Evolutionary conservation across 345 rosid genomes (phyloP).

Genomic region (Hibiscus tridactylites): DNA sequence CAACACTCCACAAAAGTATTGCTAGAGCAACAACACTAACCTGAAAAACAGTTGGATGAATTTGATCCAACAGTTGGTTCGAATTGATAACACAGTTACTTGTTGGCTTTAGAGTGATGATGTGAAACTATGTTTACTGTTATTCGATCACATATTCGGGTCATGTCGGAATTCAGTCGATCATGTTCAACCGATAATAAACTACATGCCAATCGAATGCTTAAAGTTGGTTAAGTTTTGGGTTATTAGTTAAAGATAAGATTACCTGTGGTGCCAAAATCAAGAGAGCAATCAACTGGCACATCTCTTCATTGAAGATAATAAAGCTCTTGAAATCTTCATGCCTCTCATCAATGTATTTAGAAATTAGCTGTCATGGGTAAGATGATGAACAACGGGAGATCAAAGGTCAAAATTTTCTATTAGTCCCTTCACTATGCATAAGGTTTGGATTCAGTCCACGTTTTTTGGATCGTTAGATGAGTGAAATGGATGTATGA

Average conservation of each 20-base stretch:
- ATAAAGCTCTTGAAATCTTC: slow-evolving; percentile 20
- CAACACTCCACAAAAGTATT: slow-evolving; percentile 20
- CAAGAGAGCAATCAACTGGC: slow-evolving; percentile 21
- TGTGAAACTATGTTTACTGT: no score
- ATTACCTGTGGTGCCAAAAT: slow-evolving; percentile 35
- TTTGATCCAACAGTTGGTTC: no score
- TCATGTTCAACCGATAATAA: no score
- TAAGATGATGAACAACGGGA: neutral
- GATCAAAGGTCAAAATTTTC: neutral
- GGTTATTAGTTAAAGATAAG: neutral
- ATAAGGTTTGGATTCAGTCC: no score
- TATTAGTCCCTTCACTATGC: no score
- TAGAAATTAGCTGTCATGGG: slow-evolving; percentile 25
- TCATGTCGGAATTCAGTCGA: neutral
- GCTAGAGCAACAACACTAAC: slow-evolving; percentile 23
- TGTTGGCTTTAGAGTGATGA: no score
- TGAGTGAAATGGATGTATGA: no score
- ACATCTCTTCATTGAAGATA: slow-evolving; percentile 27
- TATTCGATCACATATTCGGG: neutral
- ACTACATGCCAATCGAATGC: no score
- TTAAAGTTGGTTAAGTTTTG: no score
- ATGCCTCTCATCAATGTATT: slow-evolving; percentile 16
- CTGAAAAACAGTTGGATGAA: slow-evolving; percentile 17
- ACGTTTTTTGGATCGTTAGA: no score
- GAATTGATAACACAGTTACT: no score